These are phyloP conservation scores for Alternaria incomplexa DNA, from an alignment of 2,329 filamentous ascomycete species.

Conservation along the genomic window DNA sequence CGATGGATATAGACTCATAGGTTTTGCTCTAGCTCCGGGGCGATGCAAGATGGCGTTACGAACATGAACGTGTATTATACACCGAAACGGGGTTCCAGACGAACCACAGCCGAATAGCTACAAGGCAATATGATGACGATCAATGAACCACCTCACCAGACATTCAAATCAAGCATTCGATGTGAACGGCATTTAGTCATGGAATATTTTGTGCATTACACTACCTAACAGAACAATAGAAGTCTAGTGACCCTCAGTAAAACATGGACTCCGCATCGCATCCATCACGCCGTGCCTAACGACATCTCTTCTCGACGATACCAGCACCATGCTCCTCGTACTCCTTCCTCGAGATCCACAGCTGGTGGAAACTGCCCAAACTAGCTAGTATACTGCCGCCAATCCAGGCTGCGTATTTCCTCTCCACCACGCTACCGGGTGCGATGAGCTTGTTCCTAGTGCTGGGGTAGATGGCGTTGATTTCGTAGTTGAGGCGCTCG, in stretches of 20 bases:
- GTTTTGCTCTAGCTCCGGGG: not conserved
- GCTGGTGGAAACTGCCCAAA: constrained; percentile 96
- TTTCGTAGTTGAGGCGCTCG: constrained; percentile 85
- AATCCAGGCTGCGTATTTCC: constrained; percentile 93
- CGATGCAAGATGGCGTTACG: constrained; percentile 21
- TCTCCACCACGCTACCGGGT: constrained; percentile 82
- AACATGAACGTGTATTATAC: constrained; percentile 30
- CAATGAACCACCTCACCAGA: not conserved
- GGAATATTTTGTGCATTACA: not conserved
- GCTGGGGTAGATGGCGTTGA: constrained; percentile 81
- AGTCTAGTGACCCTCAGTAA: not conserved
- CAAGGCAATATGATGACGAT: constrained; percentile 23
- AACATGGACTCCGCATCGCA: not conserved
- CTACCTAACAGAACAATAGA: not conserved
- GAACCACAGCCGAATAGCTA: constrained; percentile 14
- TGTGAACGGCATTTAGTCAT: not conserved
- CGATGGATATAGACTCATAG: constrained; percentile 68
- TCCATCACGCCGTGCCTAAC: constrained; percentile 58
- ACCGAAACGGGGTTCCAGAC: constrained; percentile 7
- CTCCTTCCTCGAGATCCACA: constrained; percentile 98
- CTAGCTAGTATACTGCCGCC: constrained; percentile 95
- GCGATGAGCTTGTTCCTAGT: constrained; percentile 88
- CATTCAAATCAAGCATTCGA: not conserved
- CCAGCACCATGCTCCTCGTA: constrained; percentile 92
- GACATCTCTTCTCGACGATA: constrained; percentile 96